Evolutionary conservation across 1,284 basidiomycete species (phyloP).

Genomic region (Apiotrichum laibachii): DNA sequence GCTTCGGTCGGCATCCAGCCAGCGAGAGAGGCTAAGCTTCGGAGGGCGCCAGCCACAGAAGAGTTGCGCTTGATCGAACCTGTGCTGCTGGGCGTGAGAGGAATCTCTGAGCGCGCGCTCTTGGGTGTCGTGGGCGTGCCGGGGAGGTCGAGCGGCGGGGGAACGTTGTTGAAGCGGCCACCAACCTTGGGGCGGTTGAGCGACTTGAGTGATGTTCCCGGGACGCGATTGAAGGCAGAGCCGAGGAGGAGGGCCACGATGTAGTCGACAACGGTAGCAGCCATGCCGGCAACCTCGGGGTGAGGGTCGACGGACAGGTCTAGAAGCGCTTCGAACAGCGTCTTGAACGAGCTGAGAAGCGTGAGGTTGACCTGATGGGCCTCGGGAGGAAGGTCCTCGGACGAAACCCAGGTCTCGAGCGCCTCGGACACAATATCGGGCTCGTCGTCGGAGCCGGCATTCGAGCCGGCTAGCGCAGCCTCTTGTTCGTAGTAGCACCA

Average conservation of each 20-base stretch:
- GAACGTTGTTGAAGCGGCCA: conserved; percentile 9
- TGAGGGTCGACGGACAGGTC: conserved; percentile 92
- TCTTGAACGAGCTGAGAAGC: conserved; percentile 83
- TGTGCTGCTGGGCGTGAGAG: conserved; percentile 6
- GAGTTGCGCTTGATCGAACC: conserved; percentile 65
- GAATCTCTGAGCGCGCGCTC: neutral
- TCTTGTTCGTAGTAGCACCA: conserved; percentile 91
- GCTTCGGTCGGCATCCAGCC: conserved; percentile 34
- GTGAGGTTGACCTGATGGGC: conserved; percentile 75
- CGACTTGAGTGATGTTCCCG: conserved; percentile 61
- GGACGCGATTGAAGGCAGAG: conserved; percentile 74
- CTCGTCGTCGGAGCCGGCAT: conserved; percentile 50
- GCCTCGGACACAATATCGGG: conserved; percentile 61
- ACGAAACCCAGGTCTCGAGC: conserved; percentile 71
- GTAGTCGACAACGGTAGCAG: conserved; percentile 89
- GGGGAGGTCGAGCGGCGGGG: neutral
- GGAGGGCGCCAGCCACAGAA: conserved; percentile 79
- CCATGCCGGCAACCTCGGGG: conserved; percentile 84
- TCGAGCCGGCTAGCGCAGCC: conserved; percentile 50
- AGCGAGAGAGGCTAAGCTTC: conserved; percentile 62
- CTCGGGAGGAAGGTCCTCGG: conserved; percentile 56
- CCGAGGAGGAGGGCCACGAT: conserved; percentile 84
- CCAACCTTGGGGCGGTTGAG: conserved; percentile 33
- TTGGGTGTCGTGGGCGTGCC: conserved; percentile 4
- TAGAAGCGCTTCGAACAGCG: conserved; percentile 82